phyloP scores from a whole-genome alignment of 257 asterid species.

The Verbena officinalis region DNA sequence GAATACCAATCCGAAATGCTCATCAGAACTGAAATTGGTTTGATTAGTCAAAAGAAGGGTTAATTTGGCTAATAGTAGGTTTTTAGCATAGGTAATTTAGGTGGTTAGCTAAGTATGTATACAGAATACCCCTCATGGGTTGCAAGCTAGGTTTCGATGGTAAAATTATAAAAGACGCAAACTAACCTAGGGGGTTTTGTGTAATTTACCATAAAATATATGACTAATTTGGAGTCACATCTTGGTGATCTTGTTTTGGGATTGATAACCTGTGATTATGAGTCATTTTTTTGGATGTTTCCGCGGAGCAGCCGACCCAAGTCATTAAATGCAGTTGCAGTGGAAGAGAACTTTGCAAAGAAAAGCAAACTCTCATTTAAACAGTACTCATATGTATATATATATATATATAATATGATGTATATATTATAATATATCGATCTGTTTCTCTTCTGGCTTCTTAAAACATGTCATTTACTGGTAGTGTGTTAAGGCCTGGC shows the following conservation, averaged over 20 bases:
- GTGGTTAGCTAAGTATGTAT: background rate
- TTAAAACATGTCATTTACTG: slow-evolving; percentile 29
- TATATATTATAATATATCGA: too few species aligned
- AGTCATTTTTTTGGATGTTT: slow-evolving; percentile 26
- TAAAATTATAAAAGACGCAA: background rate
- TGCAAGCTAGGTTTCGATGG: background rate
- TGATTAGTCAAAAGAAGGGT: slow-evolving; percentile 12
- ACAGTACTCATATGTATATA: background rate
- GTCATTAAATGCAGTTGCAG: slow-evolving; percentile 44
- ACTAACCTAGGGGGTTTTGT: too few species aligned
- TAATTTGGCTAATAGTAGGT: slow-evolving; percentile 2
- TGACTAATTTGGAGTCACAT: too few species aligned
- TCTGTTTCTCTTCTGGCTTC: slow-evolving; percentile 21
- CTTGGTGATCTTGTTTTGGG: background rate
- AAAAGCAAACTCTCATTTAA: slow-evolving; percentile 20
- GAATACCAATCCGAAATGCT: too few species aligned
- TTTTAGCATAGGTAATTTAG: background rate
- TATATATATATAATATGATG: too few species aligned
- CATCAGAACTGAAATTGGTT: background rate
- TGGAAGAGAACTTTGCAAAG: background rate
- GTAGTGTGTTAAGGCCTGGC: slow-evolving; percentile 25
- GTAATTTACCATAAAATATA: too few species aligned
- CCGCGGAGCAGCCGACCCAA: slow-evolving; percentile 19
- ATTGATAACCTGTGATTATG: slow-evolving; percentile 4
- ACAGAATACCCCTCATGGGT: too few species aligned